Base-by-base conservation (phyloP, 2,329 filamentous ascomycete species). In the Colletotrichum paranaense region DNA sequence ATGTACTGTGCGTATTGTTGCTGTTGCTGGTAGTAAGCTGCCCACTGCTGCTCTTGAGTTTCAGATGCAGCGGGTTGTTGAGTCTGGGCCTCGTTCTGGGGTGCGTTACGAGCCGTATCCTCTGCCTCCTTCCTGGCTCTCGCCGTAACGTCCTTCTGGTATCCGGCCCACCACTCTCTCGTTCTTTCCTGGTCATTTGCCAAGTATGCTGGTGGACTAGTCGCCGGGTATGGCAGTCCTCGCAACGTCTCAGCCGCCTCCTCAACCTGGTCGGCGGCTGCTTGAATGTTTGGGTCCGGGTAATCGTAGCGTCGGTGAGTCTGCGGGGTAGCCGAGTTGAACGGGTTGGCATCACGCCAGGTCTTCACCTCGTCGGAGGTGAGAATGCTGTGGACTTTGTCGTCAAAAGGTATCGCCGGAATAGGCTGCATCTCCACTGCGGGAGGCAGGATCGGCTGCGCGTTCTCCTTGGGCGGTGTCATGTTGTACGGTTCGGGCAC, bases 131-230 rank as follows among this genome's bases (percentile, higher is more conserved):
- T 82, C 67, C 84, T 84, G 59, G 85, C 81, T 58, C 82, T 82
- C 1, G 79, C 78, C 9, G 82, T 79, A 14, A 78, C 58, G 64
- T 85, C 85, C 72, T 82, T 84, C 67, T 84, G 83, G 74, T 85
- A 87, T 0, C 87, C 88, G 12, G 85, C 79, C 81, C 86, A 87
- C 89, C 89, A 91, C 74, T 89, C 85, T 11, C 85, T 84, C 0
- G 86, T 81, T 73, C 84, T 84, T 38, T 86, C 85, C 3, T 84
- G 79, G 38, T 87, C 83, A 26, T 85, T 80, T 11, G 80, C 80
- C 75, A 91, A 84, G 84, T 88, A 89, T 22, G 85, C 84, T 1
- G 90, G 88, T 4, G 89, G 87, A 56, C 87, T 84, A 1, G 78
- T 85, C 2, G 88, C 80, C 16, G 88, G 89, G 73, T 84, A 88